Evolutionary conservation across 768 basidiomycete genomes (phyloP), one percentile per base, ranked within the genome.

Genomic region (Podaxis sp.): DNA sequence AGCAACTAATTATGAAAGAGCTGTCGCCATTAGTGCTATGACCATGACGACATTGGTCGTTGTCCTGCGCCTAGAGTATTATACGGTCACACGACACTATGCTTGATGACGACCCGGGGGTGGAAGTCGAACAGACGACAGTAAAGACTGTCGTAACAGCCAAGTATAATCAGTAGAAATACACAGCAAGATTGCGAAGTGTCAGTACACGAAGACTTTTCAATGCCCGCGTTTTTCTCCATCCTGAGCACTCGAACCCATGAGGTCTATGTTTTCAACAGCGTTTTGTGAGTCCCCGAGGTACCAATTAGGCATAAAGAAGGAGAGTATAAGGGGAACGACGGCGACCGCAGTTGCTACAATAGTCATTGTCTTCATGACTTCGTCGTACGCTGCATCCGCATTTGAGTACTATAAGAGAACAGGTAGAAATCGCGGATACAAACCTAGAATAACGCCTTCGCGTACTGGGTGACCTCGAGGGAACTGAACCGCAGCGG

Each of bases 271-370:
- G 40, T 75, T 67, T n/a, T 91, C 88, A 15, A 88, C 81, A 0
- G 89, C 87, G 70, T 91, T 92, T 73, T 92, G 90, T 46, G 75
- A 76, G 67, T 89, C 84, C 15, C 86, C 85, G 56, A 94, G 84
- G 64, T 84, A 80, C 80, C 85, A 87, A 68, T 90, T 77, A 13
- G 84, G 84, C 77, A 89, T 86, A 58, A 84, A 74, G 66, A 89
- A 73, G 2, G 88, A 73, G 62, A 87, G 76, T 33, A 84, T 36
- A 58, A 90, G 74, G 7, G 90, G 89, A 0, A 89, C 68, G 54
- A 89, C 74, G 63, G 83, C 81, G 58, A 87, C 72, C 5, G 75
- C 75, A 36, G 82, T 81, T 0, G 84, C 85, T 0, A 80, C 80
- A 46, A 84, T 79, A 36, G 86, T 77, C 72, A 88, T 81, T 15